These are phyloP conservation scores for Mucor saturninus DNA, from an alignment of 371 early-diverging fungal genomes.

Conservation along the genomic window DNA sequence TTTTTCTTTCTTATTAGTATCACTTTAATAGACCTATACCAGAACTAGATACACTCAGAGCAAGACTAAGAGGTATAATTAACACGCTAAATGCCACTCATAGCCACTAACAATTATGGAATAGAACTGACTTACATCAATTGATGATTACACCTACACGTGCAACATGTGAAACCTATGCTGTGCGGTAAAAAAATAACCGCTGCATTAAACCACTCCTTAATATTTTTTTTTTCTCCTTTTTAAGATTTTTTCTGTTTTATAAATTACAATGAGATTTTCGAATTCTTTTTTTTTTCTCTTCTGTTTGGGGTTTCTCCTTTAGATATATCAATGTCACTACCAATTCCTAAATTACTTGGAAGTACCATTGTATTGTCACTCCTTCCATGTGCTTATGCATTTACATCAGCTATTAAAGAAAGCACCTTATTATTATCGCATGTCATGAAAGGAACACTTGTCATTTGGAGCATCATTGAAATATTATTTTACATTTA, in stretches of 20 bases:
- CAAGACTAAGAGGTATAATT: slow-evolving; percentile 57
- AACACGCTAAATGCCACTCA: neutral
- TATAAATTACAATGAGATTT: slow-evolving; percentile 6
- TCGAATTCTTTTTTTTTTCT: slow-evolving; percentile 11
- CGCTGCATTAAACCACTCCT: neutral
- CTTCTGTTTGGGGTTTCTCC: slow-evolving; percentile 9
- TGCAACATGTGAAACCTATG: slow-evolving; percentile 25
- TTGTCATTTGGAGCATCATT: slow-evolving; percentile 38
- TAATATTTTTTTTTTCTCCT: slow-evolving; percentile 13
- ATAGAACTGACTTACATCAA: slow-evolving; percentile 31
- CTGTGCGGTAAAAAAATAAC: neutral
- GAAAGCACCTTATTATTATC: neutral
- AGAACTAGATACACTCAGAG: slow-evolving; percentile 63
- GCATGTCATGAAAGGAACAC: neutral
- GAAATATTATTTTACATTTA: slow-evolving; percentile 53
- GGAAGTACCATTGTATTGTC: neutral
- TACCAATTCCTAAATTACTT: slow-evolving; percentile 7
- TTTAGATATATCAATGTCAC: slow-evolving; percentile 7
- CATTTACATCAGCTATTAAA: neutral
- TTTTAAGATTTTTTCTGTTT: neutral
- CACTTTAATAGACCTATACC: slow-evolving; percentile 71
- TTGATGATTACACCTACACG: slow-evolving; percentile 14
- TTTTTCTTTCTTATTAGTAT: slow-evolving; percentile 27
- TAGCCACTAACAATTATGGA: slow-evolving; percentile 2
- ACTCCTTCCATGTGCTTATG: neutral